Base-by-base conservation (phyloP, 2,329 filamentous ascomycete species). In the Pseudopithomyces chartarum region DNA sequence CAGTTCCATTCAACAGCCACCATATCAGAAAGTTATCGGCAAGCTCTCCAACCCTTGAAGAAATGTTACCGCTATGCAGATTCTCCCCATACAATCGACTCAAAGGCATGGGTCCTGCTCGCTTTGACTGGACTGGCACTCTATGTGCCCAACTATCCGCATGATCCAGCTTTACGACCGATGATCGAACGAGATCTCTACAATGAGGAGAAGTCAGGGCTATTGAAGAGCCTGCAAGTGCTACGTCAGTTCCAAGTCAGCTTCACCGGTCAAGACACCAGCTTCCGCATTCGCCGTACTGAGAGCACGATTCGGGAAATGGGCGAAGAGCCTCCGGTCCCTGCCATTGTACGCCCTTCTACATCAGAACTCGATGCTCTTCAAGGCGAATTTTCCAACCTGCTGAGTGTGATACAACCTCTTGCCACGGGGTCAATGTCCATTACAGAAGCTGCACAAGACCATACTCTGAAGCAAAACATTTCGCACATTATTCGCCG, bases 81-180 rank as follows among this genome's bases (percentile, higher is more conserved):
- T 44, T 19, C 54, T 40, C 29, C 33, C 46, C 19, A 44, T 43
- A 26, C 34, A 1, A 44, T 63, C 6, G 49, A 89, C 19, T 60
- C 71, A 5, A 51, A 69, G 20, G 88, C 90, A 5, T 95, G 93
- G 86, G 82, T 92, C 26, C 82, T 89, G 49, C 87, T 97, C 58
- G 89, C 91, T 1, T 76, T 93, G 19, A 88, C 88, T 15, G 85
- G 89, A 38, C 81, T 98, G 46, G 85, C 85, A 59, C 81, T 97
- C 2, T 97, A 94, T 69, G 87, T 98, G 2, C 93, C 96, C 0
- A 89, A 96, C 73, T 88, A 89, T 63, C 84, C 90, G 3, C 95
- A 94, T 67, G 95, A 99, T 73, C 95, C 95, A 1, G 87, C 86
- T 1, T 72, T 87, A 33, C 79, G 79, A 48, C 76, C 84, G 6